A percentile compares a stretch with the other conserved stretches of the same genome.
Evolutionary conservation across 768 basidiomycete genomes (phyloP).

Genomic region (Boletus insuetus): DNA sequence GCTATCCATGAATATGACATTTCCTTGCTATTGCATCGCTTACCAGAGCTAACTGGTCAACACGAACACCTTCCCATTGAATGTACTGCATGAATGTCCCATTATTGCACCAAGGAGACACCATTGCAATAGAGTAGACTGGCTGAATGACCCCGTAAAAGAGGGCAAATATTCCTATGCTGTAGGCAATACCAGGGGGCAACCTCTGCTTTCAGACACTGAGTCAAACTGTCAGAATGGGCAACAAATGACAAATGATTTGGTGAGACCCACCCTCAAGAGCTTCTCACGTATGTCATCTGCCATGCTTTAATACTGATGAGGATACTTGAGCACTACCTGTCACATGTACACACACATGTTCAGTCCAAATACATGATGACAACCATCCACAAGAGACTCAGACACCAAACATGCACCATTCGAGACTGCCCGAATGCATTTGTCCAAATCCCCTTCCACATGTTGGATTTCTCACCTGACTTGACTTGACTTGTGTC

Average conservation of each 20-base stretch:
- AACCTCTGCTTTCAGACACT: slow-evolving; percentile 58
- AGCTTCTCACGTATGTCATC: slow-evolving; percentile 51
- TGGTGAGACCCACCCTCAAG: slow-evolving; percentile 37
- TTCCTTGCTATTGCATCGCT: slow-evolving; percentile 7
- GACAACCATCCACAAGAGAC: background rate
- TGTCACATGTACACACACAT: slow-evolving; percentile 10
- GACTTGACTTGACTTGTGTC: too few relatives aligned
- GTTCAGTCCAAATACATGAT: background rate
- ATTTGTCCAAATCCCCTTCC: slow-evolving; percentile 56
- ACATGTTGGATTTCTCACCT: too few relatives aligned
- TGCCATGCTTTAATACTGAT: slow-evolving; percentile 45
- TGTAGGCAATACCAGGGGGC: slow-evolving; percentile 55
- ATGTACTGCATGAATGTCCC: slow-evolving; percentile 54
- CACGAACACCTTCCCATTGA: slow-evolving; percentile 37
- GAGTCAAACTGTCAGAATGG: background rate
- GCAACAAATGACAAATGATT: background rate
- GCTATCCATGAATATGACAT: background rate
- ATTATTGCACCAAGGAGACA: slow-evolving; percentile 62
- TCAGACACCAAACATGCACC: slow-evolving; percentile 8
- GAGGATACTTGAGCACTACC: slow-evolving; percentile 59
- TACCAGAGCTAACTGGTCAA: slow-evolving; percentile 49
- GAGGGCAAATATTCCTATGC: slow-evolving; percentile 52
- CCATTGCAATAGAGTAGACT: slow-evolving; percentile 54
- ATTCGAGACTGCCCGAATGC: slow-evolving; percentile 34
- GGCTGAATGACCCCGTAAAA: slow-evolving; percentile 56